Evolutionary conservation across 2,329 filamentous ascomycete species (phyloP).

Genomic region (Colletotrichum cordylinicola): DNA sequence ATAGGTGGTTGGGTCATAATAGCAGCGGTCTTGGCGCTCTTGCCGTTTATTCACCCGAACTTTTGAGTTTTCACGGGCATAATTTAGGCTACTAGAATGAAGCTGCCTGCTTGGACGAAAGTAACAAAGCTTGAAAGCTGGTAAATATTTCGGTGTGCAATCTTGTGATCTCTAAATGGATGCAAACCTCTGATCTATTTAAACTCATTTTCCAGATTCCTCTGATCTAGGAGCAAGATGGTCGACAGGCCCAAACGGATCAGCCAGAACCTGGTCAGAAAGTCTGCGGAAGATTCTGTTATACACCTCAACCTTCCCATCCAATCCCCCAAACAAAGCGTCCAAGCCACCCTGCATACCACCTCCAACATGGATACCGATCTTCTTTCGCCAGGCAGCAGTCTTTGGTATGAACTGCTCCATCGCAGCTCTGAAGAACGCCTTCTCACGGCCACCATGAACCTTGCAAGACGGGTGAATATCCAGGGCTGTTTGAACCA

Average conservation of each 20-base stretch:
- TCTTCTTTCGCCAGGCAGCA: background rate
- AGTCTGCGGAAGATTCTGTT: background rate
- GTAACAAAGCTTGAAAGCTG: background rate
- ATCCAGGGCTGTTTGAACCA: background rate
- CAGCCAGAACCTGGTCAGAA: background rate
- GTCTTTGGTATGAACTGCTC: background rate
- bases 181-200: accelerated
- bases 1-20: accelerated
- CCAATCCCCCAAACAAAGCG: background rate
- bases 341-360: background rate
- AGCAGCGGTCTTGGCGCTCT: background rate
- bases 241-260: background rate
- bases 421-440: background rate
- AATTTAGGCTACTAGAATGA: accelerated
- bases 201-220: background rate
- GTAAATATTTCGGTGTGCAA: no score
- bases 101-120: accelerated
- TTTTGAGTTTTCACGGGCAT: background rate
- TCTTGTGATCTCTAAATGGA: accelerated
- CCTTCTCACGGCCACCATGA: background rate
- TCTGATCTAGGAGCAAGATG: background rate
- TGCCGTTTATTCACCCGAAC: background rate
- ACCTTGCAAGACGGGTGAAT: background rate
- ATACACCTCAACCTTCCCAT: background rate
- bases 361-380: background rate